Evolutionary conservation across 768 basidiomycete species (phyloP).

Genomic region (Omphalotus guepiniiformis): DNA sequence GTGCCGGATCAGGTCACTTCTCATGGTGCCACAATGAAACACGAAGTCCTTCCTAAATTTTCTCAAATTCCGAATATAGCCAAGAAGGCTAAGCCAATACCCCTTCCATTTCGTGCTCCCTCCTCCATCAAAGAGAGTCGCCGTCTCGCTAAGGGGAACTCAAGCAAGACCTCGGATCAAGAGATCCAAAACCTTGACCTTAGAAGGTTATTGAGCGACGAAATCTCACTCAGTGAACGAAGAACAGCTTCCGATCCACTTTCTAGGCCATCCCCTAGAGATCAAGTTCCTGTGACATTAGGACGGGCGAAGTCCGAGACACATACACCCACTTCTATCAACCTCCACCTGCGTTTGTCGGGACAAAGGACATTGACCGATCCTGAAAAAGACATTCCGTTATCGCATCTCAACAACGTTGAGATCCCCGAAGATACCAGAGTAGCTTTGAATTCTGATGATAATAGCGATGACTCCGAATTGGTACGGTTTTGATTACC

Average conservation of each 20-base stretch:
- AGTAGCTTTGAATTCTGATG: too few relatives aligned
- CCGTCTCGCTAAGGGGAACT: conserved; percentile 1
- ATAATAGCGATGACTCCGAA: background rate
- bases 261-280: background rate
- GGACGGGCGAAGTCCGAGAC: too few relatives aligned
- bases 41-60: conserved; percentile 3
- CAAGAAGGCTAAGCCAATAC: background rate
- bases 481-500: conserved; percentile 4
- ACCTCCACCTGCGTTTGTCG: too few relatives aligned
- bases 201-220: conserved; percentile 8
- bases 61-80: background rate
- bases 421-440: too few relatives aligned
- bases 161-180: conserved; percentile 1
- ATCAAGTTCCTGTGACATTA: too few relatives aligned
- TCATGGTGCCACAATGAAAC: too few relatives aligned
- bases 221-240: conserved; percentile 7
- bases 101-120: conserved; percentile 1
- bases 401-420: too few relatives aligned
- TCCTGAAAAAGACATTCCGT: too few relatives aligned
- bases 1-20: background rate
- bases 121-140: conserved; percentile 1
- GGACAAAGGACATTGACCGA: too few relatives aligned
- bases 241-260: conserved; percentile 1
- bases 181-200: conserved; percentile 9
- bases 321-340: too few relatives aligned